Conservation (phyloP, 1,284 basidiomycete species). For the Malassezia arunalokei region DNA sequence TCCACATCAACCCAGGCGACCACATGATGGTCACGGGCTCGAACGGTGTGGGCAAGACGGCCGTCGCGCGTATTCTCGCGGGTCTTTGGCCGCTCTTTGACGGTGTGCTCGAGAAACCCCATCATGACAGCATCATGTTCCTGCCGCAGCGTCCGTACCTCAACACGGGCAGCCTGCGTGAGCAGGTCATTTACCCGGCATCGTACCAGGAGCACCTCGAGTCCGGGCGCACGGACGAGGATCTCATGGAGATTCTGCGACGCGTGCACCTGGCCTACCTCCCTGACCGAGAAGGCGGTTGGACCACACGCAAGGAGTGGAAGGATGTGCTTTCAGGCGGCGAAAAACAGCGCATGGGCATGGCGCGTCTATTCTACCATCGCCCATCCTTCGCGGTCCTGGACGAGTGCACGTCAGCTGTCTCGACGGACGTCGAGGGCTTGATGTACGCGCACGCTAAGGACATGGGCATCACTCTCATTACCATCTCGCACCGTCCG, state of each 20-base stretch:
- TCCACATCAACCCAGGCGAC: constrained; percentile 64
- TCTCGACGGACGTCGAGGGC: constrained; percentile 90
- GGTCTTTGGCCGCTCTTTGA: constrained; percentile 64
- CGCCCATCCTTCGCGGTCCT: constrained; percentile 54
- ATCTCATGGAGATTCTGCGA: constrained; percentile 62
- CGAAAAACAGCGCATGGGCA: constrained; percentile 64
- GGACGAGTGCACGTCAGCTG: constrained; percentile 82
- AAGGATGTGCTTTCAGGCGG: constrained; percentile 63
- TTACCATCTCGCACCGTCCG: constrained; percentile 62
- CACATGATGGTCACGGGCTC: constrained; percentile 88
- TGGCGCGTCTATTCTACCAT: constrained; percentile 66
- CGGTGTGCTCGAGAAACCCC: constrained; percentile 42
- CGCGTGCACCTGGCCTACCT: constrained; percentile 75
- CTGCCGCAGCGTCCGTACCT: constrained; percentile 87
- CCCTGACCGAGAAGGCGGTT: constrained; percentile 67
- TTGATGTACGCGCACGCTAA: constrained; percentile 91
- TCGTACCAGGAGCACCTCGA: constrained; percentile 39
- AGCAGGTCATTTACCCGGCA: constrained; percentile 56
- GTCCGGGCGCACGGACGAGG: constrained; percentile 55
- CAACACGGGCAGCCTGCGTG: constrained; percentile 69
- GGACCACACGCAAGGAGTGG: constrained; percentile 79
- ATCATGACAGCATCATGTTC: constrained; percentile 58
- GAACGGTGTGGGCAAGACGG: constrained; percentile 72
- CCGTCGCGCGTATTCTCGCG: constrained; percentile 76
- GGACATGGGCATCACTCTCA: constrained; percentile 76